phyloP scores from a whole-genome alignment of 2,329 filamentous ascomycete genomes.

The Stromatinia cepivora region DNA sequence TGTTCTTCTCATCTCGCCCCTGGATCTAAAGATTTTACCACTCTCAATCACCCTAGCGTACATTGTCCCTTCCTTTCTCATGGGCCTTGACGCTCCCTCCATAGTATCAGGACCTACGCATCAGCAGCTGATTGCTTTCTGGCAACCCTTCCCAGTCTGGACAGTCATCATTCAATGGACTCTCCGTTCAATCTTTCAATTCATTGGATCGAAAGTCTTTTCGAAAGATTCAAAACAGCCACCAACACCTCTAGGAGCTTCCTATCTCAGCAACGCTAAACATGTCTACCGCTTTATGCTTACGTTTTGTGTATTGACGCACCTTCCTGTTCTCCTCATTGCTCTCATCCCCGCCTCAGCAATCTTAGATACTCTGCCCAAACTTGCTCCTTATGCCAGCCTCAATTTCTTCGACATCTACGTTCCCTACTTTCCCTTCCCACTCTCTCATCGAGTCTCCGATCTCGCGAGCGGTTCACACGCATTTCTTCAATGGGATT shows the following conservation, averaged over 20 bases:
- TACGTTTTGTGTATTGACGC: constrained; percentile 42
- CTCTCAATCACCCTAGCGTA: constrained; percentile 47
- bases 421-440: constrained; percentile 41
- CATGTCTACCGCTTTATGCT: constrained; percentile 43
- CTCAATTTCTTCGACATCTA: constrained; percentile 45
- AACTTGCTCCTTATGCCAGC: constrained; percentile 39
- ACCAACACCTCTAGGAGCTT: constrained; percentile 30
- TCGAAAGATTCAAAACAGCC: constrained; percentile 30
- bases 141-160: constrained; percentile 53
- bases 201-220: constrained; percentile 29
- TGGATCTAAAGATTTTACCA: constrained; percentile 42
- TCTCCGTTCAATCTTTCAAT: constrained; percentile 26
- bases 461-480: constrained; percentile 44
- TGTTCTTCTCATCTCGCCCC: constrained; percentile 36
- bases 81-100: constrained; percentile 47
- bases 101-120: constrained; percentile 45
- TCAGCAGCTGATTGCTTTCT: constrained; percentile 50
- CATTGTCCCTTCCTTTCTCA: constrained; percentile 46
- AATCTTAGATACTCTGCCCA: constrained; percentile 42
- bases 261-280: constrained; percentile 33
- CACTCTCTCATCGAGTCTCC: constrained; percentile 31
- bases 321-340: constrained; percentile 46
- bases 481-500: constrained; percentile 52
- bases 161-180: constrained; percentile 45
- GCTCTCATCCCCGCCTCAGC: constrained; percentile 44